Evolutionary conservation across 768 basidiomycete species (phyloP).

Genomic region (Boletus tomentosulus): DNA sequence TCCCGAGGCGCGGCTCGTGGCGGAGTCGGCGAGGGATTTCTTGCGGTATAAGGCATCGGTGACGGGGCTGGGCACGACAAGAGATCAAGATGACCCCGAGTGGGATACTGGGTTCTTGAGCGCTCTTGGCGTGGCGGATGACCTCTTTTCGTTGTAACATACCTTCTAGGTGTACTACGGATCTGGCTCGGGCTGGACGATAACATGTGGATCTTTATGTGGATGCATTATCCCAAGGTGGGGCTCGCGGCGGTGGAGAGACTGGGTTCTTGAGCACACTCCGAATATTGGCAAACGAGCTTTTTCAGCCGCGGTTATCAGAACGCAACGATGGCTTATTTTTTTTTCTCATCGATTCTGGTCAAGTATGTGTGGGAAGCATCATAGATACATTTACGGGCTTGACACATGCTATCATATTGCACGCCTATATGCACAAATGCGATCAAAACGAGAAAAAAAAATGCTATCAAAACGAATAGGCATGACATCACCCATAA

Average conservation of each 20-base stretch:
- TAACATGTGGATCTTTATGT: too few species aligned
- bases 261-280: too few species aligned
- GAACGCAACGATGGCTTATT: too few species aligned
- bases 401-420: background rate
- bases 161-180: background rate
- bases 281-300: too few species aligned
- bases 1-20: conserved; percentile 26
- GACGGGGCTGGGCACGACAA: background rate
- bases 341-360: too few species aligned
- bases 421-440: conserved; percentile 12
- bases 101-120: conserved; percentile 25
- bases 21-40: conserved; percentile 20
- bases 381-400: background rate
- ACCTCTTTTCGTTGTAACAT: conserved; percentile 14
- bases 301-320: too few species aligned
- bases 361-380: background rate
- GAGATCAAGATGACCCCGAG: conserved; percentile 15
- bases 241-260: too few species aligned
- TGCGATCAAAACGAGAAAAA: conserved; percentile 2
- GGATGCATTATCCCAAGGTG: too few species aligned
- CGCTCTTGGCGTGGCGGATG: conserved; percentile 2
- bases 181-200: too few species aligned
- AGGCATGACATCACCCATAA: conserved; percentile 8
- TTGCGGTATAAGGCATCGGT: conserved; percentile 15
- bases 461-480: conserved; percentile 5